Percentiles rank a stretch among this genome's conserved stretches.
Conservation (phyloP, 257 asterid genomes). For the Solanum microdontum region DNA sequence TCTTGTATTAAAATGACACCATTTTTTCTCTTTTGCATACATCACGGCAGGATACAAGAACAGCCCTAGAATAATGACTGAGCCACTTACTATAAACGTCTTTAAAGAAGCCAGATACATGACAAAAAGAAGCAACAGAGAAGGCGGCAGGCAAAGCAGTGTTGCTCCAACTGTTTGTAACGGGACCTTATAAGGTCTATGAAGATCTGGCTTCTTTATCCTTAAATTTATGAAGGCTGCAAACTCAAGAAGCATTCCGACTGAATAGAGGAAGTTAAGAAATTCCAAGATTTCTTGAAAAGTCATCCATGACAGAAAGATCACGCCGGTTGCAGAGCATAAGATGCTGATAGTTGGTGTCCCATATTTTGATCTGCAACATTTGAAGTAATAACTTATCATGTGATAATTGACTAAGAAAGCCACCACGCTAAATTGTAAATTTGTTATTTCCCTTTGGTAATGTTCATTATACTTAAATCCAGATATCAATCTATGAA, state of each 20-base stretch:
- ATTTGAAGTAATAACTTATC: neutral
- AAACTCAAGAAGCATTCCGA: conserved; percentile 85
- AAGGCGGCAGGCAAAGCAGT: conserved; percentile 70
- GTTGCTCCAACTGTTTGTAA: conserved; percentile 51
- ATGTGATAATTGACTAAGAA: neutral
- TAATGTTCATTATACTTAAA: neutral
- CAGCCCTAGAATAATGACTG: conserved; percentile 46
- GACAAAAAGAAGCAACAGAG: conserved; percentile 60
- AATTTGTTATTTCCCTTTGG: neutral
- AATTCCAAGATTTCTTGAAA: conserved; percentile 88
- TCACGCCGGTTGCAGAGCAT: conserved; percentile 77
- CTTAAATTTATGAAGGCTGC: conserved; percentile 77
- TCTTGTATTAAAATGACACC: conserved; percentile 31
- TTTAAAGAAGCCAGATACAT: conserved; percentile 66
- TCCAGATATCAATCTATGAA: neutral
- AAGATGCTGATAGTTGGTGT: conserved; percentile 88
- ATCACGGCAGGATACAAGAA: conserved; percentile 34
- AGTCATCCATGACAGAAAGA: conserved; percentile 90
- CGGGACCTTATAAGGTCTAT: conserved; percentile 81
- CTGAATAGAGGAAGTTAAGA: conserved; percentile 80
- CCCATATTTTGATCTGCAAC: conserved; percentile 71
- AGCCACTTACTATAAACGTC: conserved; percentile 62
- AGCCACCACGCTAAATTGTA: neutral
- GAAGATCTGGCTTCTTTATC: conserved; percentile 63
- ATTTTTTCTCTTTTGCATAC: conserved; percentile 34